Evolutionary conservation across 1,139 yeast genomes (phyloP).

Genomic region (Suhomyces yuchorum): DNA sequence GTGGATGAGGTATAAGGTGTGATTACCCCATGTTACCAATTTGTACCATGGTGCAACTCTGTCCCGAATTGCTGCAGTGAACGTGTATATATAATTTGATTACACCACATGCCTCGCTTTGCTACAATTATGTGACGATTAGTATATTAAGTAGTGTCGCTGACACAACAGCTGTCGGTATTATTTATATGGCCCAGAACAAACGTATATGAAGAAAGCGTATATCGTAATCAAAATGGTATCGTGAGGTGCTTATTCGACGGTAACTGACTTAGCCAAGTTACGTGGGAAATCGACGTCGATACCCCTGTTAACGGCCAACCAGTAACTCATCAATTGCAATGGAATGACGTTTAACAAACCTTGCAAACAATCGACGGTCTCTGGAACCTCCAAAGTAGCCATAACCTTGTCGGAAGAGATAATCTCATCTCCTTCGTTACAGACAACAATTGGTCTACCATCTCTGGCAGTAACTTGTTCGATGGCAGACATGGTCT

Average conservation of each 20-base stretch:
- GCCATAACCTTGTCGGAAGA: conserved; percentile 60
- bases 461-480: conserved; percentile 98
- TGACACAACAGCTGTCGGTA: conserved; percentile 1
- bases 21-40: background rate
- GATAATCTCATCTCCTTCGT: conserved; percentile 75
- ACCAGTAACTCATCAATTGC: conserved; percentile 96
- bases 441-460: conserved; percentile 90
- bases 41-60: background rate
- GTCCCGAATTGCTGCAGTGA: background rate
- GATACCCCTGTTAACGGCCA: conserved; percentile 92
- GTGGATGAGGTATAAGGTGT: background rate
- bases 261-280: conserved; percentile 97
- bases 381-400: conserved; percentile 85
- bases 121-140: conserved; percentile 3
- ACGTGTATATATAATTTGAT: conserved; percentile 1
- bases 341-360: conserved; percentile 90
- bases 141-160: conserved; percentile 10
- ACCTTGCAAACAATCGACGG: conserved; percentile 98
- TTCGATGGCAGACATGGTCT: conserved; percentile 92
- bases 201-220: conserved; percentile 8
- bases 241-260: conserved; percentile 52
- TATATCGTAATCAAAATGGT: conserved; percentile 8
- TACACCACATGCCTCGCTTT: background rate
- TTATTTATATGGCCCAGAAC: conserved; percentile 5
- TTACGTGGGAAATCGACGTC: conserved; percentile 99